Evolutionary conservation across 2,329 filamentous ascomycete genomes (phyloP), one percentile per base, ranked within the genome.

Genomic region (Colletotrichum echinochloae): DNA sequence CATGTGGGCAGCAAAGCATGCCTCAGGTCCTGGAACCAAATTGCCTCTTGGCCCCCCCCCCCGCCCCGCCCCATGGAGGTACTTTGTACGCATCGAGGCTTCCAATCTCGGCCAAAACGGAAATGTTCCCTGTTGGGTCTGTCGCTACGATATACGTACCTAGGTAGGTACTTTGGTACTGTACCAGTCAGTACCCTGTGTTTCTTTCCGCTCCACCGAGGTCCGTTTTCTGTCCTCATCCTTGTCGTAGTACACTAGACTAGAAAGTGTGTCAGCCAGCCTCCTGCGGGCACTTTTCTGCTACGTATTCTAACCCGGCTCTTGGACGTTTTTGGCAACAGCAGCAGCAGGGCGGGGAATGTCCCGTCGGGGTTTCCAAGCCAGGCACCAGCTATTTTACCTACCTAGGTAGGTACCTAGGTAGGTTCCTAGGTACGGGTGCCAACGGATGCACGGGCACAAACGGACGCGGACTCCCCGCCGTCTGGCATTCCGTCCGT

Each of bases 1-100:
- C 66, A 66, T 60, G 48, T 66, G 66, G 66, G 66, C 66, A 66
- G 63, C 56, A 61, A 44, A 26, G 3, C 9, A 18, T 62, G 46
- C 57, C 51, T 62, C 28, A 54, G 51, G 67, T 49, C 48, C 7
- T 11, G 1, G 16, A 26, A 20, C 28, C 18, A 52, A 59, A 46
- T 66, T 44, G 39, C 44, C 44, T 23, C 26, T 48, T 48, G 26
- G n/a, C n/a, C n/a, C n/a, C n/a, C n/a, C n/a, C n/a, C n/a, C n/a
- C n/a, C n/a, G n/a, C n/a, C n/a, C n/a, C n/a, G n/a, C n/a, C n/a
- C n/a, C n/a, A n/a, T n/a, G n/a, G n/a, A n/a, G n/a, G n/a, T n/a
- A n/a, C n/a, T n/a, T n/a, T n/a, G n/a, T n/a, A n/a, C n/a, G n/a
- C n/a, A n/a, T n/a, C n/a, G n/a, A n/a, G 30, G 30, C 26, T 12